A percentile compares a stretch with the other conserved stretches of the same genome.
These are phyloP conservation scores for Pulveroboletus ravenelii DNA, from an alignment of 768 basidiomycete genomes.

Conservation along the genomic window DNA sequence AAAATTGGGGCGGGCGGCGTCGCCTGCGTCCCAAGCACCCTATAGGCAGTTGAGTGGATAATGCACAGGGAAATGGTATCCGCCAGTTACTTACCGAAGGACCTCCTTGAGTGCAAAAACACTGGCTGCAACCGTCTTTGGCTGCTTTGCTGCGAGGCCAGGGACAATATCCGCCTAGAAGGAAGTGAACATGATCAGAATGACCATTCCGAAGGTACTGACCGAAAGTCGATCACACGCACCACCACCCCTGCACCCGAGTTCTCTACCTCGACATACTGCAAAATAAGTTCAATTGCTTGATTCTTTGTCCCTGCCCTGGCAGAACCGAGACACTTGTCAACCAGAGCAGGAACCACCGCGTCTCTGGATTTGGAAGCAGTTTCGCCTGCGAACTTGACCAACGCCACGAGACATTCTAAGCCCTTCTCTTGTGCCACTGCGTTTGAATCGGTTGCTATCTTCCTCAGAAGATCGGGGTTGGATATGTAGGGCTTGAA, in stretches of 20 bases:
- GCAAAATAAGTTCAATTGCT: conserved; percentile 77
- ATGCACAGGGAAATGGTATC: neutral
- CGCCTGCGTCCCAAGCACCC: conserved; percentile 75
- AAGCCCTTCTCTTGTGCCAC: conserved; percentile 98
- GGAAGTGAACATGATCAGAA: conserved; percentile 26
- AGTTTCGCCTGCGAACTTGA: conserved; percentile 89
- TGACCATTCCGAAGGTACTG: conserved; percentile 22
- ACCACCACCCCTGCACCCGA: conserved; percentile 83
- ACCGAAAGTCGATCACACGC: conserved; percentile 38
- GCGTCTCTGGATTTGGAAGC: conserved; percentile 74
- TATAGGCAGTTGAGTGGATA: conserved; percentile 28
- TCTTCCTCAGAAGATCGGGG: conserved; percentile 76
- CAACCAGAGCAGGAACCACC: conserved; percentile 88
- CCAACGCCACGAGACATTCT: conserved; percentile 78
- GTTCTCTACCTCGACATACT: conserved; percentile 94
- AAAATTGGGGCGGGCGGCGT: conserved; percentile 75
- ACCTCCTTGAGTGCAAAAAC: conserved; percentile 79
- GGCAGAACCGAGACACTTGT: conserved; percentile 91
- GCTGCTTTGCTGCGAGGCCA: conserved; percentile 88
- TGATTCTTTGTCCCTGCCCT: conserved; percentile 87
- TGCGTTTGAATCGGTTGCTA: conserved; percentile 87
- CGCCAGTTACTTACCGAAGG: conserved; percentile 53
- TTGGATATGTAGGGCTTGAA: conserved; percentile 86
- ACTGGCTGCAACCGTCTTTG: conserved; percentile 83
- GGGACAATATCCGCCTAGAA: conserved; percentile 70